phyloP scores from a whole-genome alignment of 2,329 filamentous ascomycete genomes.

The Orbilia blumenaviensis region DNA sequence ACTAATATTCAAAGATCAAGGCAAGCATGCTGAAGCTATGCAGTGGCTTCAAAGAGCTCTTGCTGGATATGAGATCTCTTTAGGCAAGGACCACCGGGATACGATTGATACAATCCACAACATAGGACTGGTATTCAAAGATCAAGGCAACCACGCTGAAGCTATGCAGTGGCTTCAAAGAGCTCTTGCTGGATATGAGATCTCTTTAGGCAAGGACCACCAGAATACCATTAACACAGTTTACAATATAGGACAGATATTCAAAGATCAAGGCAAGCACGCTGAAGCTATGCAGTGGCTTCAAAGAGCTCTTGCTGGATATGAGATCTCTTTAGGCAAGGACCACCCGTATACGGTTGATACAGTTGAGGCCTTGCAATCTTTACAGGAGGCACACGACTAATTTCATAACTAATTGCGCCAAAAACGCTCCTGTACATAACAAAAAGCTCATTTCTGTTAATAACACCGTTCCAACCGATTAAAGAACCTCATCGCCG shows the following conservation, averaged over 20 bases:
- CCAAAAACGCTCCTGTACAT: no score
- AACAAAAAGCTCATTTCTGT: no score
- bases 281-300: neutral
- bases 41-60: slow-evolving; percentile 21
- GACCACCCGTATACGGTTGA: neutral
- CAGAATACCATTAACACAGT: neutral
- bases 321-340: neutral
- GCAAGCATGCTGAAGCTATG: no score
- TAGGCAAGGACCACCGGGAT: slow-evolving; percentile 41
- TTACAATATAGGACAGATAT: neutral
- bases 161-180: slow-evolving; percentile 38
- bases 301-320: neutral
- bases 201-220: slow-evolving; percentile 43
- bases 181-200: slow-evolving; percentile 40
- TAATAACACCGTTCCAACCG: no score
- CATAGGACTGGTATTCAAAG: neutral
- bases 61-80: slow-evolving; percentile 35
- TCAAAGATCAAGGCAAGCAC: neutral
- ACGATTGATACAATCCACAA: neutral
- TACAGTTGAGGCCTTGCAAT: no score
- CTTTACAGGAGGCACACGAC: no score
- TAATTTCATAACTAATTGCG: no score
- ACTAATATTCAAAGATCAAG: neutral
- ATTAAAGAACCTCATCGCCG: no score
- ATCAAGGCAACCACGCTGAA: slow-evolving; percentile 28